Percentiles rank a stretch among this genome's conserved stretches.
These are phyloP conservation scores for Phytopythium montanum DNA, from an alignment of 352 stramenopile species.

Conservation along the genomic window DNA sequence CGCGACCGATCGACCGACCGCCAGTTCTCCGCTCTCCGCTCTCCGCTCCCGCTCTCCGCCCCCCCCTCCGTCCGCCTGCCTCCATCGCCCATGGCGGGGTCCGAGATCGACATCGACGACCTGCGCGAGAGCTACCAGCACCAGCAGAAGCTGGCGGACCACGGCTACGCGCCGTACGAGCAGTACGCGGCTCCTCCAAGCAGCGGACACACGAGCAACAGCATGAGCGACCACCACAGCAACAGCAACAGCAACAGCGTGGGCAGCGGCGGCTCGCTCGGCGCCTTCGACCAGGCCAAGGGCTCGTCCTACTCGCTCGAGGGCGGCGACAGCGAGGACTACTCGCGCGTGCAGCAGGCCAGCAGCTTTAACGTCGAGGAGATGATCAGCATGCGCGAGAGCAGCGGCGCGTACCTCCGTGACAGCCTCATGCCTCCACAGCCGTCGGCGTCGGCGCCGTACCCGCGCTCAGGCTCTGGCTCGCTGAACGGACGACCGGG, in stretches of 20 bases:
- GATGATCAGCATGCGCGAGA: slow-evolving; percentile 49
- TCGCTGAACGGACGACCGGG: not conserved
- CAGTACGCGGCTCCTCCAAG: slow-evolving; percentile 12
- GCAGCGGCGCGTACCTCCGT: slow-evolving; percentile 28
- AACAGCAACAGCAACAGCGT: slow-evolving; percentile 24
- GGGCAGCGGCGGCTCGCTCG: slow-evolving; percentile 15
- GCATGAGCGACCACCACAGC: slow-evolving; percentile 19
- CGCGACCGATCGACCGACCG: too few relatives aligned
- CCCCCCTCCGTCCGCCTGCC: not conserved
- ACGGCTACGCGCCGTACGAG: slow-evolving; percentile 5
- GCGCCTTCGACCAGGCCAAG: slow-evolving; percentile 20
- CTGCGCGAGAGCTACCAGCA: slow-evolving; percentile 16
- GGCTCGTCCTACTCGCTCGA: slow-evolving; percentile 23
- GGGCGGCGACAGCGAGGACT: slow-evolving; percentile 21
- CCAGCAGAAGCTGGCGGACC: slow-evolving; percentile 6
- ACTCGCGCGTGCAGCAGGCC: slow-evolving; percentile 22
- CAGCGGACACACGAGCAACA: slow-evolving; percentile 8
- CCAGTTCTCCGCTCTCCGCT: too few relatives aligned
- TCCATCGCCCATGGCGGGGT: slow-evolving; percentile 20
- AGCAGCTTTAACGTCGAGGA: slow-evolving; percentile 67
- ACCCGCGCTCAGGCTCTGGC: not conserved
- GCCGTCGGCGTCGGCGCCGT: slow-evolving; percentile 9
- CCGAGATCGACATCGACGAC: slow-evolving; percentile 41
- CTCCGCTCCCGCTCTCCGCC: not conserved
- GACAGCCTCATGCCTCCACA: slow-evolving; percentile 43